These are phyloP conservation scores for Lonicera japonica DNA, from an alignment of 129 eudicot genomes.

Conservation along the genomic window DNA sequence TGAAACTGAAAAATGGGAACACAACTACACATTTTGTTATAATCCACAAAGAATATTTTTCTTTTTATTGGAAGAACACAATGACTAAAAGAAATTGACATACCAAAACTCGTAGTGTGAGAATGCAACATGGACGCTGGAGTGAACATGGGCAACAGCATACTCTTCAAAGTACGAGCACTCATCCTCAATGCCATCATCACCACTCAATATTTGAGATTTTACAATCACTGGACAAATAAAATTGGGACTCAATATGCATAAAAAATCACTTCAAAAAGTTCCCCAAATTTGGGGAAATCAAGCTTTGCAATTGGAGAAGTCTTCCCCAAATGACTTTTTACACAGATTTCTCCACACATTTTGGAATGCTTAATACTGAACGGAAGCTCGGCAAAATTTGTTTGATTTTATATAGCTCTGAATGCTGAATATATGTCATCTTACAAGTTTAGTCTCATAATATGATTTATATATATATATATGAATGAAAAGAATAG, in stretches of 20 bases:
- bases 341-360: too few relatives aligned
- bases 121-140: conserved; percentile 61
- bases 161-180: conserved; percentile 38
- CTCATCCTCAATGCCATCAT: conserved; percentile 42
- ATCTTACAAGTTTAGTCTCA: too few relatives aligned
- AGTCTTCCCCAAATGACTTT: too few relatives aligned
- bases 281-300: too few relatives aligned
- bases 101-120: conserved; percentile 93
- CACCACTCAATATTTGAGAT: conserved; percentile 11
- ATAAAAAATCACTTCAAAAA: too few relatives aligned
- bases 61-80: not conserved
- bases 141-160: conserved; percentile 33
- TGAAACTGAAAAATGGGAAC: not conserved
- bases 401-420: too few relatives aligned
- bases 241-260: not conserved
- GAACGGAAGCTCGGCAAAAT: too few relatives aligned
- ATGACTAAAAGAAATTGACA: not conserved
- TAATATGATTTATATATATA: too few relatives aligned
- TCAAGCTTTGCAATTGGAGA: too few relatives aligned
- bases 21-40: not conserved
- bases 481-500: too few relatives aligned
- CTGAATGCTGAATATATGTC: too few relatives aligned
- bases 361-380: too few relatives aligned
- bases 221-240: conserved; percentile 8
- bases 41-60: not conserved